A percentile compares a stretch with the other conserved stretches of the same genome.
Evolutionary conservation across 495 filamentous ascomycete genomes (phyloP).

Genomic region (Extremus antarcticus): DNA sequence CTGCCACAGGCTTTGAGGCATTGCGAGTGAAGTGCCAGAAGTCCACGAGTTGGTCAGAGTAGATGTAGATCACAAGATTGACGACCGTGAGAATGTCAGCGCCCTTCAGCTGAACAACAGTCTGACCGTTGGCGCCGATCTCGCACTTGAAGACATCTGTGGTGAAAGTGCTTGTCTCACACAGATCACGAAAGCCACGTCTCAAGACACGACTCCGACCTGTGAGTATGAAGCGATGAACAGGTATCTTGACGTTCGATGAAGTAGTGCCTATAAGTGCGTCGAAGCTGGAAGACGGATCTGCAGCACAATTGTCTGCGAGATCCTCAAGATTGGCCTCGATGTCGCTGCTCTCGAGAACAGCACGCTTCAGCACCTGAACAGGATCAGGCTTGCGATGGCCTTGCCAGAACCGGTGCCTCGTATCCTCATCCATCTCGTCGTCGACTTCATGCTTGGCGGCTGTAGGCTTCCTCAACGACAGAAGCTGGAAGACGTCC

Average conservation of each 20-base stretch:
- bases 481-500: constrained; percentile 56
- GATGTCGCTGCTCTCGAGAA: constrained; percentile 26
- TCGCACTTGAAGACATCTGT: constrained; percentile 52
- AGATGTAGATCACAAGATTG: constrained; percentile 69
- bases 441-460: constrained; percentile 17
- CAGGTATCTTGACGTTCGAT: constrained; percentile 59
- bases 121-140: constrained; percentile 37
- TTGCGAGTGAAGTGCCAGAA: constrained; percentile 68
- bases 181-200: constrained; percentile 45
- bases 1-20: constrained; percentile 45
- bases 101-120: constrained; percentile 48
- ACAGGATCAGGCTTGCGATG: constrained; percentile 43
- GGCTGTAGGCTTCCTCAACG: constrained; percentile 20
- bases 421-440: constrained; percentile 27
- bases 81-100: constrained; percentile 65
- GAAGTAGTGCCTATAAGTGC: constrained; percentile 43
- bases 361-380: constrained; percentile 35
- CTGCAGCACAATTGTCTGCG: constrained; percentile 27
- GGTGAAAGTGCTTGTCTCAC: constrained; percentile 27
- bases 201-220: constrained; percentile 62
- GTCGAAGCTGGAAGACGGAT: constrained; percentile 30
- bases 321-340: constrained; percentile 29
- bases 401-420: constrained; percentile 35
- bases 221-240: constrained; percentile 70
- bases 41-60: constrained; percentile 69